A percentile compares a stretch with the other conserved stretches of the same genome.
Evolutionary conservation across 352 stramenopile genomes (phyloP).

Genomic region (Blastocystis sp.): DNA sequence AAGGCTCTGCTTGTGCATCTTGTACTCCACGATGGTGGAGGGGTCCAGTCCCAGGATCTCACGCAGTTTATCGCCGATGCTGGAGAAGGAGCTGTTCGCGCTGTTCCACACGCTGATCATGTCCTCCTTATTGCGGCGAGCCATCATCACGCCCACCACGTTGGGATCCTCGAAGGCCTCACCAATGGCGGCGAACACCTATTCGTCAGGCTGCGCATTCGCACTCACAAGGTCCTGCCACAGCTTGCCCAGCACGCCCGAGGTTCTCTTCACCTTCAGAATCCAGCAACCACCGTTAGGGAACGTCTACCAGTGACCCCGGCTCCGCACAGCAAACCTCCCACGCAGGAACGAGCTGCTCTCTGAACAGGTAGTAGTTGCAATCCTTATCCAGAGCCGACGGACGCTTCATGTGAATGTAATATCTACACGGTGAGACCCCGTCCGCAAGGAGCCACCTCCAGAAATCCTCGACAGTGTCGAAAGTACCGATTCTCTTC

Average conservation of each 20-base stretch:
- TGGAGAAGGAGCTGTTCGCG: constrained; percentile 77
- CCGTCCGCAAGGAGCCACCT: constrained; percentile 72
- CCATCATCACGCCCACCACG: constrained; percentile 86
- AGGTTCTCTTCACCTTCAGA: constrained; percentile 89
- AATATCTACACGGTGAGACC: constrained; percentile 74
- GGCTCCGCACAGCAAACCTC: neutral
- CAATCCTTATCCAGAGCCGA: constrained; percentile 84
- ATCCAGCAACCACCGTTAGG: constrained; percentile 88
- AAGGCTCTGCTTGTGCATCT: constrained; percentile 86
- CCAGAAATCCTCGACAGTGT: constrained; percentile 87
- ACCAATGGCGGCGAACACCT: constrained; percentile 82
- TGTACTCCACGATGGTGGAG: constrained; percentile 89
- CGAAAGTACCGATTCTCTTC: constrained; percentile 83
- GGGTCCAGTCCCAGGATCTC: constrained; percentile 87
- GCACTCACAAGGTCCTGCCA: constrained; percentile 83
- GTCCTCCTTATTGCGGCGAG: constrained; percentile 86
- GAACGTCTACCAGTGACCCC: constrained; percentile 75
- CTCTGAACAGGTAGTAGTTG: constrained; percentile 87
- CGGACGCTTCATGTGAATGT: constrained; percentile 87
- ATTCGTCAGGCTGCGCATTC: neutral
- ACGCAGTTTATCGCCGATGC: constrained; percentile 83
- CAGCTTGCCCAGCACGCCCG: constrained; percentile 87
- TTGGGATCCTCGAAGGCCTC: constrained; percentile 85
- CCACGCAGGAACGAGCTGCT: constrained; percentile 74
- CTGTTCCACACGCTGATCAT: constrained; percentile 89